These are phyloP conservation scores for Talaromyces albobiverticillius DNA, from an alignment of 2,329 filamentous ascomycete species.

Conservation along the genomic window DNA sequence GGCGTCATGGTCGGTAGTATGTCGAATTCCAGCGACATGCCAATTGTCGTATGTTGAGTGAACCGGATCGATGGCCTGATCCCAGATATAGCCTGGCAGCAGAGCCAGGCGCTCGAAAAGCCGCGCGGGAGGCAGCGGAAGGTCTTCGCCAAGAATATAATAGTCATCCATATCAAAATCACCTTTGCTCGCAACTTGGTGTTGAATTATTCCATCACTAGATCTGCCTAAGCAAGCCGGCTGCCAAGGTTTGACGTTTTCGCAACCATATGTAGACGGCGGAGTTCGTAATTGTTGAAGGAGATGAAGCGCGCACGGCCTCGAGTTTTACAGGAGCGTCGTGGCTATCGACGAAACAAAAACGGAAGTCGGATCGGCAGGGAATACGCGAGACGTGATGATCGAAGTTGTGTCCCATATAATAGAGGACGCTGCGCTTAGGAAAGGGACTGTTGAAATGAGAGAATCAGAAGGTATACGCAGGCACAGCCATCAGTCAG, in stretches of 20 bases:
- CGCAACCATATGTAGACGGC: neutral
- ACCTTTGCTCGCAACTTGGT: slow-evolving; percentile 2
- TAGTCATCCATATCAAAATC: slow-evolving; percentile 22
- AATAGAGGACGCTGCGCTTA: neutral
- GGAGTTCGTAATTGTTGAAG: neutral
- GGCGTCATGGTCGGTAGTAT: slow-evolving; percentile 51
- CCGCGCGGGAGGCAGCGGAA: slow-evolving; percentile 59
- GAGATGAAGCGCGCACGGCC: no score
- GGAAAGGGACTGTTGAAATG: neutral
- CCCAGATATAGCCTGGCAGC: slow-evolving; percentile 73
- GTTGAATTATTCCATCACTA: slow-evolving; percentile 9
- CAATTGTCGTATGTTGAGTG: slow-evolving; percentile 81
- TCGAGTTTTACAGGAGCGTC: neutral
- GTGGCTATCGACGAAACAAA: neutral
- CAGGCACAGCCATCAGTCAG: neutral
- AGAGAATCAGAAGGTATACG: neutral
- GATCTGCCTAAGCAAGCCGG: neutral
- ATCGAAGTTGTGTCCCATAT: neutral
- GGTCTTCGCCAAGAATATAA: slow-evolving; percentile 43
- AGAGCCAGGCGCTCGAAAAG: slow-evolving; percentile 71
- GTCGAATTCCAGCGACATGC: slow-evolving; percentile 64
- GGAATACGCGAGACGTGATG: neutral
- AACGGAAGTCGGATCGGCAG: neutral
- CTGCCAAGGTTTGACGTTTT: neutral
- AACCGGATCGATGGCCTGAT: slow-evolving; percentile 55